A percentile compares a stretch with the other conserved stretches of the same genome.
Conservation (phyloP, 371 early-diverging fungal species). For the Haplosporangium sp. region DNA sequence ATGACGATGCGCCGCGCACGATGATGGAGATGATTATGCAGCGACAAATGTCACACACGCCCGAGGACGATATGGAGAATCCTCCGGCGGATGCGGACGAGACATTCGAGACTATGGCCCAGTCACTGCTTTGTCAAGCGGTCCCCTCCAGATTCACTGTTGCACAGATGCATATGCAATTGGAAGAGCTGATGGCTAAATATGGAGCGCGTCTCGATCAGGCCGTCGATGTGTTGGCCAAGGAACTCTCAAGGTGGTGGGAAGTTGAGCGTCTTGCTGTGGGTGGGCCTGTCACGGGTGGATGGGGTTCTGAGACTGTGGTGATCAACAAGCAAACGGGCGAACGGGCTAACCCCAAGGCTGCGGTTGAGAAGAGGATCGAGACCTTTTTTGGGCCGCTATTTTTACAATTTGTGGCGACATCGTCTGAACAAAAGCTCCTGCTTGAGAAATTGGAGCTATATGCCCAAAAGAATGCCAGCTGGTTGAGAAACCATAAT, state of each 20-base stretch:
- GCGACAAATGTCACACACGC: constrained; percentile 21
- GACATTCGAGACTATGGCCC: constrained; percentile 58
- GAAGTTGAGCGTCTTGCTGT: constrained; percentile 29
- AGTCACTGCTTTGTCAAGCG: constrained; percentile 62
- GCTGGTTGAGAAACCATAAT: constrained; percentile 40
- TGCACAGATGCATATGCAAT: constrained; percentile 62
- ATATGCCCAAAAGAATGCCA: constrained; percentile 13
- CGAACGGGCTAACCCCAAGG: constrained; percentile 15
- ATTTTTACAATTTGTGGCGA: constrained; percentile 38
- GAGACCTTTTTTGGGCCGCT: constrained; percentile 38
- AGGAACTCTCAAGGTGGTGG: constrained; percentile 41
- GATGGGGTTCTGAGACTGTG: constrained; percentile 12
- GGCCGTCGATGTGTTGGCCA: constrained; percentile 54
- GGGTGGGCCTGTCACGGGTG: constrained; percentile 32
- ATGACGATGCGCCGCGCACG: constrained; percentile 31
- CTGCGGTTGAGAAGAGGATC: constrained; percentile 23
- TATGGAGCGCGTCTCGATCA: constrained; percentile 59
- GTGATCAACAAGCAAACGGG: constrained; percentile 26
- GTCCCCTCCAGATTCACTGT: constrained; percentile 61
- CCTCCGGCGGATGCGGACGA: constrained; percentile 44
- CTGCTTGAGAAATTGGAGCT: constrained; percentile 25
- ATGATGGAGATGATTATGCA: constrained; percentile 47
- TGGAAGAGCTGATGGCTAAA: constrained; percentile 66
- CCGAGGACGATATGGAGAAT: constrained; percentile 36
- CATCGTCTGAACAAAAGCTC: constrained; percentile 21